Conservation (phyloP, 2,329 filamentous ascomycete genomes). For the Fusarium dimerum region DNA sequence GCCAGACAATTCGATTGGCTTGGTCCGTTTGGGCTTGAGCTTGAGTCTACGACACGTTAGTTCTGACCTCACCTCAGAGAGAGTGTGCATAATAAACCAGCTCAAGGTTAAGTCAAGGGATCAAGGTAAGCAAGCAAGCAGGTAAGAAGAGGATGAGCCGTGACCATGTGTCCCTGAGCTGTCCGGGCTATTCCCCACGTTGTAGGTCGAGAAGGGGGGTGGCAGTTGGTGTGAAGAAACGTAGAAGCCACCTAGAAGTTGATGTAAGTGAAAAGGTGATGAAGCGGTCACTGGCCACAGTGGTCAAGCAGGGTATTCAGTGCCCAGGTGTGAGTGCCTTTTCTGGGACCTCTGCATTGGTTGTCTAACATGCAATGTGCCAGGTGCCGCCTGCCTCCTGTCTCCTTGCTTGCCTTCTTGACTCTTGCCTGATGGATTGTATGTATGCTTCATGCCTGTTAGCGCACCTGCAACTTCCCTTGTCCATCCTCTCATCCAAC, state of each 20-base stretch:
- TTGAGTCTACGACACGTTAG: background rate
- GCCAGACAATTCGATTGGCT: background rate
- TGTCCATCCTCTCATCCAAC: too few relatives aligned
- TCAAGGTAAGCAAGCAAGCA: background rate
- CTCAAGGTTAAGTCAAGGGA: too few relatives aligned
- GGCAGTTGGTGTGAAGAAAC: background rate
- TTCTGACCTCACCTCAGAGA: background rate
- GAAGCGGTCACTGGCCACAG: too few relatives aligned
- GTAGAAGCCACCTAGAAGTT: background rate
- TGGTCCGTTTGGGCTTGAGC: background rate
- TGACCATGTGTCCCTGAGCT: background rate
- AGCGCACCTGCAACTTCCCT: too few relatives aligned
- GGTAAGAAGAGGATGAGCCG: background rate
- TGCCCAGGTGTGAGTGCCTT: background rate
- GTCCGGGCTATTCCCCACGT: background rate
- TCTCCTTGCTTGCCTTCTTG: background rate
- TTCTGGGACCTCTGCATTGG: background rate
- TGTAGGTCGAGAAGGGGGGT: background rate
- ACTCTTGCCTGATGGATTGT: background rate
- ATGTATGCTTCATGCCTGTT: too few relatives aligned
- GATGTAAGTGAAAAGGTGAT: background rate
- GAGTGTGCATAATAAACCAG: too few relatives aligned
- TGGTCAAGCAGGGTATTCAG: background rate
- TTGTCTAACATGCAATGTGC: background rate
- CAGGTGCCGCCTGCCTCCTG: background rate